A percentile compares a stretch with the other conserved stretches of the same genome.
Conservation (phyloP, 140 eudicot genomes). For the Cichorium intybus region DNA sequence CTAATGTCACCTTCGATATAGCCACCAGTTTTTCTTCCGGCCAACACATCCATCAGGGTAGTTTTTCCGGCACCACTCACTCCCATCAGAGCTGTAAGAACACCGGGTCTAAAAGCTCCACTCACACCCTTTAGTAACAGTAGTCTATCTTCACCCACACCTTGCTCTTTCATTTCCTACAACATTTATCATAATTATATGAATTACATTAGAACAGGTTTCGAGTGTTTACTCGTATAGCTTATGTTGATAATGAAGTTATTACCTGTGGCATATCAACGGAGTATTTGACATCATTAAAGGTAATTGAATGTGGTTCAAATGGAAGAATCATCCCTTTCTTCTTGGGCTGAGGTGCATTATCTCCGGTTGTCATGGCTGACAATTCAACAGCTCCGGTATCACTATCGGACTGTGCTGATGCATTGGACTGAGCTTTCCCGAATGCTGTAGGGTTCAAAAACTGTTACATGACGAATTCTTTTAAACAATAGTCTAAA, state of each 20-base stretch:
- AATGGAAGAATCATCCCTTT: conserved; percentile 64
- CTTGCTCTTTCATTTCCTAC: conserved; percentile 68
- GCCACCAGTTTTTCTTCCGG: conserved; percentile 60
- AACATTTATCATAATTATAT: neutral
- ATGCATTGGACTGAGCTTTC: conserved; percentile 28
- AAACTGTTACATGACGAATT: neutral
- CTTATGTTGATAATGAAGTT: neutral
- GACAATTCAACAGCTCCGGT: conserved; percentile 32
- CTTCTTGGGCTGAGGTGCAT: conserved; percentile 17
- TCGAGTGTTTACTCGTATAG: too few relatives aligned
- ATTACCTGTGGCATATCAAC: conserved; percentile 60
- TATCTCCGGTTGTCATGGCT: conserved; percentile 6
- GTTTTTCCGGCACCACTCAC: conserved; percentile 72
- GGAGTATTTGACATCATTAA: conserved; percentile 46
- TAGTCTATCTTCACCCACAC: conserved; percentile 36
- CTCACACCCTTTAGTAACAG: conserved; percentile 50
- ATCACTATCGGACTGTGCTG: conserved; percentile 12
- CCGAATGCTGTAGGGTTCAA: conserved; percentile 40
- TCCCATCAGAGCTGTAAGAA: conserved; percentile 66
- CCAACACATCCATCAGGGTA: conserved; percentile 56
- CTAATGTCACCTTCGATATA: conserved; percentile 43
- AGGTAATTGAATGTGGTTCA: conserved; percentile 56
- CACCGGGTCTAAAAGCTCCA: conserved; percentile 65
- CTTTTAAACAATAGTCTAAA: neutral
- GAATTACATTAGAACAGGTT: neutral